A percentile compares a stretch with the other conserved stretches of the same genome.
phyloP scores from a whole-genome alignment of 148 eudicot species.

The Arbutus unedo region DNA sequence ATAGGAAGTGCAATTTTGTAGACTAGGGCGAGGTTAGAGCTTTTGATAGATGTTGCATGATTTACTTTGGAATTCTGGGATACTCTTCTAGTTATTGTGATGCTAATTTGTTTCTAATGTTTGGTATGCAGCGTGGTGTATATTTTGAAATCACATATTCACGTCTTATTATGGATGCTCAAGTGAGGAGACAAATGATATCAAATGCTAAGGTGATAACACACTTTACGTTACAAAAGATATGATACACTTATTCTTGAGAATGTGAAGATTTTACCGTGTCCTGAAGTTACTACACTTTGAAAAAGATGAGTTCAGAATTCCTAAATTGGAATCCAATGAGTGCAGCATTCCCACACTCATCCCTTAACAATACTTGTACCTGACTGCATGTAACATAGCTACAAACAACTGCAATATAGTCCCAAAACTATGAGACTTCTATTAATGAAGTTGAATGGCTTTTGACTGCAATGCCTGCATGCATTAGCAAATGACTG shows the following conservation, averaged over 20 bases:
- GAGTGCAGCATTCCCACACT: neutral
- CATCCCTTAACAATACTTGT: neutral
- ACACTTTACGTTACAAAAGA: neutral
- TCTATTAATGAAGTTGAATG: neutral
- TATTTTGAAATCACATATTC: constrained; percentile 85
- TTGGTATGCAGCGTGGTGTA: constrained; percentile 69
- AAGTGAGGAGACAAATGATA: constrained; percentile 65
- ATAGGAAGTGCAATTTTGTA: neutral
- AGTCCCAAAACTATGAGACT: neutral
- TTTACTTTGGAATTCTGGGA: neutral
- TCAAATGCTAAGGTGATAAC: constrained; percentile 65
- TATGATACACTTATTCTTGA: neutral
- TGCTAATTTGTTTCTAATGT: constrained; percentile 1
- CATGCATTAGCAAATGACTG: neutral
- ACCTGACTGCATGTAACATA: neutral
- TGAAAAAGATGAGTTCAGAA: neutral
- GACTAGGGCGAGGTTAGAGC: neutral
- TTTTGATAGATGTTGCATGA: neutral
- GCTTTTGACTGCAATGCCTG: neutral
- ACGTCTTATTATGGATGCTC: constrained; percentile 55
- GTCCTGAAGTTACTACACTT: neutral
- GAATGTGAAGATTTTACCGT: neutral
- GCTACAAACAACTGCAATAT: neutral
- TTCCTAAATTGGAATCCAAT: neutral
- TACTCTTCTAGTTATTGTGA: neutral